These are phyloP conservation scores for Scorias spongiosa DNA, from an alignment of 2,329 filamentous ascomycete genomes.

Conservation along the genomic window DNA sequence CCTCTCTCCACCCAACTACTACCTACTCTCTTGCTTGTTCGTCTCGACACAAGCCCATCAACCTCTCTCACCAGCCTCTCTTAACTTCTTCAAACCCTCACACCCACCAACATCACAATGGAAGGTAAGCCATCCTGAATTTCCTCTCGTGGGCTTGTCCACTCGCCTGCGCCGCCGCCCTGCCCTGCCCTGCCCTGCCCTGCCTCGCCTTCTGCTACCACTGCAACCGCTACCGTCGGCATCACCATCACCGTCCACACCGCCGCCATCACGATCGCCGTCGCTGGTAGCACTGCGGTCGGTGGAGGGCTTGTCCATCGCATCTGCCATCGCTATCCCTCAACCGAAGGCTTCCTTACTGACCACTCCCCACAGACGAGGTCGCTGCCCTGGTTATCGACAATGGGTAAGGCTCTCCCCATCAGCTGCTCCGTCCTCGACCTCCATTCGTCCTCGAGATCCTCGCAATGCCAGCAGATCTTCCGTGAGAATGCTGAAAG, in stretches of 20 bases:
- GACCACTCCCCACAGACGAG: conserved; percentile 58
- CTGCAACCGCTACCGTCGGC: conserved; percentile 19
- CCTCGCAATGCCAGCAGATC: conserved; percentile 2
- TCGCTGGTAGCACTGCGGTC: background rate
- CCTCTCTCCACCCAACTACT: background rate
- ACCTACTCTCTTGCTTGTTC: too few species aligned
- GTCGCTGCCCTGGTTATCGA: conserved; percentile 99
- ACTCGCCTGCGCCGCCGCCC: background rate
- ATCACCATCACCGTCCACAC: conserved; percentile 6
- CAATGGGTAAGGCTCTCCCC: conserved; percentile 81
- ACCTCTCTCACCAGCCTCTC: background rate
- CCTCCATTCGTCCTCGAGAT: conserved; percentile 16
- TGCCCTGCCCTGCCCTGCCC: background rate
- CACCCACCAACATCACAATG: conserved; percentile 13
- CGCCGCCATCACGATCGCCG: background rate
- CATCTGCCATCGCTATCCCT: background rate
- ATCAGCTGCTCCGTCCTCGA: conserved; percentile 24
- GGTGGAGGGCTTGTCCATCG: background rate
- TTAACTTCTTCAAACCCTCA: background rate
- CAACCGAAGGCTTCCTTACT: too few species aligned
- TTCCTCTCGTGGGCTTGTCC: conserved; percentile 4
- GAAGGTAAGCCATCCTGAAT: conserved; percentile 15
- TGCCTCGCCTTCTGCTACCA: conserved; percentile 5
- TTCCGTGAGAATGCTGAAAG: too few species aligned
- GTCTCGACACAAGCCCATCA: background rate